These are phyloP conservation scores for Magnolia changhungtana DNA, from an alignment of 164 flowering plant genomes.

Conservation along the genomic window DNA sequence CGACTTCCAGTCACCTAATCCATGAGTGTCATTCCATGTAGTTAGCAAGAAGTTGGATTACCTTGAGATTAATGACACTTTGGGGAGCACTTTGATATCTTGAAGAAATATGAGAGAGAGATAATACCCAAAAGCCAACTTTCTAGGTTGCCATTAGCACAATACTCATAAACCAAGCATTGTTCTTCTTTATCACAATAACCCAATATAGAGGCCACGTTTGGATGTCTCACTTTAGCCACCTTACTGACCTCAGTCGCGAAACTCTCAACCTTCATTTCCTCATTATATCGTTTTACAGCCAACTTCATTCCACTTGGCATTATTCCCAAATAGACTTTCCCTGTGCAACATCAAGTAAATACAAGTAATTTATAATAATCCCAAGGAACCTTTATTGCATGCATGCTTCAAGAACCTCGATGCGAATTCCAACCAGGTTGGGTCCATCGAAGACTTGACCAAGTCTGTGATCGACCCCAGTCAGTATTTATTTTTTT, in stretches of 20 bases:
- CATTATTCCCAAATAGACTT: conserved; percentile 20
- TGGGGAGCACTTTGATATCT: neutral
- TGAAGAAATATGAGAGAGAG: neutral
- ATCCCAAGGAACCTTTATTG: neutral
- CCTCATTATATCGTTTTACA: conserved; percentile 13
- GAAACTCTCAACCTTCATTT: conserved; percentile 13
- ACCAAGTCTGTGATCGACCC: no score
- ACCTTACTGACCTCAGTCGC: conserved; percentile 10
- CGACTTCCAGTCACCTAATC: neutral
- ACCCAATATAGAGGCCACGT: conserved; percentile 20
- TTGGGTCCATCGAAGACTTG: no score
- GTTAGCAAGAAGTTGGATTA: no score
- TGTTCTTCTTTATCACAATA: conserved; percentile 22
- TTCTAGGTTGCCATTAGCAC: conserved; percentile 18
- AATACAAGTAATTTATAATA: no score
- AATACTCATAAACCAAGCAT: conserved; percentile 30
- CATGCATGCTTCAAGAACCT: neutral
- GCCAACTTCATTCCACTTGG: conserved; percentile 31
- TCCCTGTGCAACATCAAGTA: conserved; percentile 11
- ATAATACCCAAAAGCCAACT: conserved; percentile 18
- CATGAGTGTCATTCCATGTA: neutral
- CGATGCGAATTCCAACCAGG: no score
- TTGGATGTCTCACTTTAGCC: conserved; percentile 27
- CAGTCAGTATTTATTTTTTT: no score
- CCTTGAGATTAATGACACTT: neutral